These are phyloP conservation scores for Ceratobasidium sp. DNA, from an alignment of 1,284 basidiomycete species.

Conservation along the genomic window DNA sequence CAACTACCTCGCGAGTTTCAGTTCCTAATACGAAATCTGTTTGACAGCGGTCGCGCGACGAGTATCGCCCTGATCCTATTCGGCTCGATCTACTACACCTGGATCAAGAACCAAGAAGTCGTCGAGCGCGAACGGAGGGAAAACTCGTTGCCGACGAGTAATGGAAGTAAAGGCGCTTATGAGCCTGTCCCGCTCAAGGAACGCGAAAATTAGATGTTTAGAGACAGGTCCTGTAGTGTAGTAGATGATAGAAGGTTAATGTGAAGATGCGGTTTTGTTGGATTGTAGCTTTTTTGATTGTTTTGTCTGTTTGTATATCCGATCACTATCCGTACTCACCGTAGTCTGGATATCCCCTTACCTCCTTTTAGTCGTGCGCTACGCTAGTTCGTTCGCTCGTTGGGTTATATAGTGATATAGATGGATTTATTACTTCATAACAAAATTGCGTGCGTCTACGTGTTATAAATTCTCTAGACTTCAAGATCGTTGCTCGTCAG, in stretches of 20 bases:
- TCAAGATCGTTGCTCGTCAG: no score
- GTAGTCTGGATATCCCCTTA: no score
- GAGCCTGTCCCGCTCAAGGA: conserved; percentile 66
- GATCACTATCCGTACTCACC: no score
- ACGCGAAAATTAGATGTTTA: conserved; percentile 56
- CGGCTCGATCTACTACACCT: conserved; percentile 87
- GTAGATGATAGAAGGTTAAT: neutral
- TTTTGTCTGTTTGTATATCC: no score
- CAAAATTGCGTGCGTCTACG: neutral
- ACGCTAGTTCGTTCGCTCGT: no score
- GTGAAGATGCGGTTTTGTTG: neutral
- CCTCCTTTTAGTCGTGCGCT: no score
- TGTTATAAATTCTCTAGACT: no score
- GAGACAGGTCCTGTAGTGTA: no score
- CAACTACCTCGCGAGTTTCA: no score
- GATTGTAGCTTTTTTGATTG: no score
- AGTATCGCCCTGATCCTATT: conserved; percentile 84
- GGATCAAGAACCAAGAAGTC: conserved; percentile 79
- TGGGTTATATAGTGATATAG: neutral
- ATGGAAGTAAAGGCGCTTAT: conserved; percentile 54
- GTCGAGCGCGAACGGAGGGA: conserved; percentile 45
- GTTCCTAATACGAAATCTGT: no score
- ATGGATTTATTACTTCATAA: neutral
- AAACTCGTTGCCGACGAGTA: conserved; percentile 28
- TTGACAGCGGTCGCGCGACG: conserved; percentile 75